Conservation (phyloP, 2,329 filamentous ascomycete species). For the Stachybotrys echinatus region DNA sequence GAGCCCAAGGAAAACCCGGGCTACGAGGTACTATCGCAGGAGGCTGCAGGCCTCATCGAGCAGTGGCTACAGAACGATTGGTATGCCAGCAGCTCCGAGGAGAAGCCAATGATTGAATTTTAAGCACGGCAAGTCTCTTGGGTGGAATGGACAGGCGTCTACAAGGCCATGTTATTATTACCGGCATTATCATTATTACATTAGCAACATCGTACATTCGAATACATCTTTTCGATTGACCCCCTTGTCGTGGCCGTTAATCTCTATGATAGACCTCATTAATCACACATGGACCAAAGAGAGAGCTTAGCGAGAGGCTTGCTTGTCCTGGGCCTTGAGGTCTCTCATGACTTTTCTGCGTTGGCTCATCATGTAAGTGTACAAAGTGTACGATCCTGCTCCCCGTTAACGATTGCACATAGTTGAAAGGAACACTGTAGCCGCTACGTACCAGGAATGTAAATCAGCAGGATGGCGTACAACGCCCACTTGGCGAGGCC, state of each 20-base stretch:
- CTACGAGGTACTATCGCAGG: slow-evolving; percentile 61
- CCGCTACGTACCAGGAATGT: slow-evolving; percentile 71
- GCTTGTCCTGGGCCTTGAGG: slow-evolving; percentile 43
- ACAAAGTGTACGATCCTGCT: slow-evolving; percentile 71
- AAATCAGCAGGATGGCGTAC: slow-evolving; percentile 63
- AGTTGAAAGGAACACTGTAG: no score
- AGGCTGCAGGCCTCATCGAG: slow-evolving; percentile 60
- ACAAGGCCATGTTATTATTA: not conserved
- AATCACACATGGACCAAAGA: no score
- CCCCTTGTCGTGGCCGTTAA: no score
- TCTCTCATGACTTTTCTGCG: slow-evolving; percentile 70
- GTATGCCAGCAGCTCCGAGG: slow-evolving; percentile 53
- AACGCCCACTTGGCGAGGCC: slow-evolving; percentile 52
- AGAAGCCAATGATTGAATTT: slow-evolving; percentile 16
- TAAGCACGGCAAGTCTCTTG: not conserved
- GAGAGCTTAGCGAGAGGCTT: slow-evolving; percentile 21
- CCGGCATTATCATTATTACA: not conserved
- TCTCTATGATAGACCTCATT: no score
- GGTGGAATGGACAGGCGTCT: not conserved
- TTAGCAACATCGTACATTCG: not conserved
- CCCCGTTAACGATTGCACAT: no score
- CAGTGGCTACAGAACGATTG: slow-evolving; percentile 61
- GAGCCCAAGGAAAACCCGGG: slow-evolving; percentile 66
- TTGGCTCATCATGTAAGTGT: slow-evolving; percentile 93
- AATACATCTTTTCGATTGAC: not conserved